Base-by-base conservation (phyloP, 1,284 basidiomycete species). In the Chondrostereum purpureum region DNA sequence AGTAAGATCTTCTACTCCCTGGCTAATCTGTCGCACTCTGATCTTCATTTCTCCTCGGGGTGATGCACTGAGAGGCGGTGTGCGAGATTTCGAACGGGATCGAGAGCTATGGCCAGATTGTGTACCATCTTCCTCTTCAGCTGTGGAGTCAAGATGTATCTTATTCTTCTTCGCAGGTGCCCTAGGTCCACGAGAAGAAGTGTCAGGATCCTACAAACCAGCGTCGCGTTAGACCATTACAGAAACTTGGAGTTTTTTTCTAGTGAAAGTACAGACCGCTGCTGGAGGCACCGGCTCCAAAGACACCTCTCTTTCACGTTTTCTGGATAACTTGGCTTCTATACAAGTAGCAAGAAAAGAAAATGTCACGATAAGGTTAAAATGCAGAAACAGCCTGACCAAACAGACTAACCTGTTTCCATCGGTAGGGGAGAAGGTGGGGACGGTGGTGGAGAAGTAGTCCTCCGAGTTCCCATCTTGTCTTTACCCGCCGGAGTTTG, bases 121-220 rank as follows among this genome's bases (percentile, higher is more conserved):
- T 14, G 16, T 48, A 24, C 62, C 64, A 44, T 75, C 72, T 44
- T 82, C 80, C 59, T 86, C 81, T 49, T 80, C 75, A 23, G 69
- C 66, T 4, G 82, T 79, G 22, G 75, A 58, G 50, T 75, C 80
- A 39, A 87, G 68, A 18, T 73, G 65, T 6, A 75, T 67, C 42
- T 80, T 70, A 55, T 87, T 87, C 71, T 85, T 88, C 73, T 88
- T 88, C 22, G 78, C 73, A 2, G 80, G 80, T 11, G 75, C 70
- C 18, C 68, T 70, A 37, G 18, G 8, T 11, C 50, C 66, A 60
- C 46, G 55, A 47, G 19, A 55, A 38, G 43, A 40, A 18, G 19
- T 48, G 59, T 68, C 72, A 53, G 60, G 55, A 43, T 80, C 75
- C 78, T 83, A 57, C 22, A 33, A 23, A n/a, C n/a, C n/a, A n/a